A percentile compares a stretch with the other conserved stretches of the same genome.
phyloP scores from a whole-genome alignment of 2,329 filamentous ascomycete species.

The Beauveria scarabaeidicola region DNA sequence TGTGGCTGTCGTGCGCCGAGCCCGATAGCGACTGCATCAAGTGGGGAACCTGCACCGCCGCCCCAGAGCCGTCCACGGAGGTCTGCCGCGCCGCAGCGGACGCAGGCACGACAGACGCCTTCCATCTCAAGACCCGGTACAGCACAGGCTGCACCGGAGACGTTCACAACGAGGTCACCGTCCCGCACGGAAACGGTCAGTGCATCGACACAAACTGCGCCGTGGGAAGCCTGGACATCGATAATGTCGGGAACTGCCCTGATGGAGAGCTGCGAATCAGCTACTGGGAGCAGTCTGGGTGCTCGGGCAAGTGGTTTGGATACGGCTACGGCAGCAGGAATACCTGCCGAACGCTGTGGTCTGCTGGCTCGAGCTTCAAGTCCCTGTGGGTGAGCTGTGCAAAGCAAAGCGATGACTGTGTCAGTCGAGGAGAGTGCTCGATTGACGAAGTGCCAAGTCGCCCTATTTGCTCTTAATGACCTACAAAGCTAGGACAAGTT shows the following conservation, averaged over 20 bases:
- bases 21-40: not conserved
- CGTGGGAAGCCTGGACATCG: not conserved
- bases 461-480: not conserved
- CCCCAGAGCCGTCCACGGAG: not conserved
- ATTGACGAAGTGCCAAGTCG: not conserved
- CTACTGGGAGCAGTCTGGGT: not conserved
- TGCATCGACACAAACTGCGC: not conserved
- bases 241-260: not conserved
- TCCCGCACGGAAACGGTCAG: not conserved
- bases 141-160: not conserved
- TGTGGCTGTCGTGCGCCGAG: not conserved
- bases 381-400: constrained; percentile 1
- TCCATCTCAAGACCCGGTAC: not conserved
- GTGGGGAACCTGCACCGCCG: not conserved
- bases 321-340: constrained; percentile 1
- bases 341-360: not conserved
- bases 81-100: not conserved
- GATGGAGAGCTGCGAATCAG: not conserved
- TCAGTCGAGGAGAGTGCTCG: not conserved
- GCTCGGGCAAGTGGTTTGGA: not conserved
- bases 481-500: no score
- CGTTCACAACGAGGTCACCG: not conserved
- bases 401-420: constrained; percentile 7
- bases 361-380: not conserved
- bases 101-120: not conserved